A percentile compares a stretch with the other conserved stretches of the same genome.
These are phyloP conservation scores for Amanita fuliginea DNA, from an alignment of 768 basidiomycete species.

Conservation along the genomic window DNA sequence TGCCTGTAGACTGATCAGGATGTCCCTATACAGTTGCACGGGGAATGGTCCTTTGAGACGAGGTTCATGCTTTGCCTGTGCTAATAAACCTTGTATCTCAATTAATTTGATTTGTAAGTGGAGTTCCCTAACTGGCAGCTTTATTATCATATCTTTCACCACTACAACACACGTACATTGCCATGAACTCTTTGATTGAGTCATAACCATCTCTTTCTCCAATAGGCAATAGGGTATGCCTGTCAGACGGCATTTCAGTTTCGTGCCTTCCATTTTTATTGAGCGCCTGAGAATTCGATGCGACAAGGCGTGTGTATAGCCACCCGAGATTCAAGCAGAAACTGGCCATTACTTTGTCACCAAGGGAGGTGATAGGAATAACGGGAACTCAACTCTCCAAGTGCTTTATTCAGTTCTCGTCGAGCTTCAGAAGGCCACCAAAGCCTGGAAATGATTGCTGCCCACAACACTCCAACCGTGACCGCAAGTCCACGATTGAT, in stretches of 20 bases:
- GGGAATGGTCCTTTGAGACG: conserved; percentile 96
- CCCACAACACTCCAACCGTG: conserved; percentile 81
- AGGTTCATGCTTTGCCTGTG: conserved; percentile 87
- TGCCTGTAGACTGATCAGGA: conserved; percentile 72
- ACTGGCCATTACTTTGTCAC: conserved; percentile 24
- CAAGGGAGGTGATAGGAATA: background rate
- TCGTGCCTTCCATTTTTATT: conserved; percentile 13
- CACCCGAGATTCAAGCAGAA: conserved; percentile 92
- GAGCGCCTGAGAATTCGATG: conserved; percentile 69
- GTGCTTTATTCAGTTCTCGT: conserved; percentile 69
- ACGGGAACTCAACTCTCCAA: conserved; percentile 60
- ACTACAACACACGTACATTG: conserved; percentile 49
- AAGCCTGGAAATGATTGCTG: conserved; percentile 73
- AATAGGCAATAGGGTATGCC: conserved; percentile 17
- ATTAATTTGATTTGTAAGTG: conserved; percentile 89
- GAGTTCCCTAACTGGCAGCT: conserved; percentile 58
- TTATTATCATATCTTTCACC: background rate
- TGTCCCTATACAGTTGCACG: conserved; percentile 68
- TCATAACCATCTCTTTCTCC: conserved; percentile 33
- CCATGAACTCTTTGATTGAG: conserved; percentile 82
- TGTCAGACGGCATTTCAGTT: conserved; percentile 13
- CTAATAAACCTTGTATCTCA: conserved; percentile 73
- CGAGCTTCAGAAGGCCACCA: conserved; percentile 98
- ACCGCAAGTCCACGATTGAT: conserved; percentile 73
- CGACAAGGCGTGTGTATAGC: conserved; percentile 87